These are phyloP conservation scores for Cetraspora pellucida DNA, from an alignment of 192 early-diverging fungal genomes.

Conservation along the genomic window DNA sequence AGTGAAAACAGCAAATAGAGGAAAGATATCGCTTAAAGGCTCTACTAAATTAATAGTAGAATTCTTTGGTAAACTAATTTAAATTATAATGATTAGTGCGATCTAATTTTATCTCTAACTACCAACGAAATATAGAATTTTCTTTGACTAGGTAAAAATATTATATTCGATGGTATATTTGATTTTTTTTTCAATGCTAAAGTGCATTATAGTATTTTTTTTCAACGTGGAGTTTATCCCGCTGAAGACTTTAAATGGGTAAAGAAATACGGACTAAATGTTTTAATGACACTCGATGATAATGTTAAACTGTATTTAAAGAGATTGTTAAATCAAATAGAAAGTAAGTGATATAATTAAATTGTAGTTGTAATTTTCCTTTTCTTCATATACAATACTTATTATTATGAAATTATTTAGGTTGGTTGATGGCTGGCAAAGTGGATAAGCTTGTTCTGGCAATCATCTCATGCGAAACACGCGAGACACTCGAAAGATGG, in stretches of 20 bases:
- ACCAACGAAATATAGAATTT: slow-evolving; percentile 52
- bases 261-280: slow-evolving; percentile 86
- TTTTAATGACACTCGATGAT: slow-evolving; percentile 77
- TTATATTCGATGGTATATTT: slow-evolving; percentile 1
- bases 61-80: slow-evolving; percentile 72
- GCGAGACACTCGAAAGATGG: slow-evolving; percentile 89
- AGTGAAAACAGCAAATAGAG: slow-evolving; percentile 27
- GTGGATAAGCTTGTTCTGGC: slow-evolving; percentile 87
- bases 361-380: background rate
- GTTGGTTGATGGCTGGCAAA: slow-evolving; percentile 73
- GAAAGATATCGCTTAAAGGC: slow-evolving; percentile 79
- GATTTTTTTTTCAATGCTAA: background rate
- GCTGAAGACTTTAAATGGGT: slow-evolving; percentile 84
- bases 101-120: background rate
- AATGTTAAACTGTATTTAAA: slow-evolving; percentile 73
- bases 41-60: slow-evolving; percentile 83
- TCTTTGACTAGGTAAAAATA: slow-evolving; percentile 71
- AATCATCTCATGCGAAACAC: slow-evolving; percentile 80
- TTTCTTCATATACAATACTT: background rate
- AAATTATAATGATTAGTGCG: background rate
- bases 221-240: slow-evolving; percentile 93
- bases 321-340: slow-evolving; percentile 76
- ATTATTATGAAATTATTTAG: slow-evolving; percentile 38
- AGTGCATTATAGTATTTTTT: slow-evolving; percentile 70
- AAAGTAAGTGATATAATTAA: slow-evolving; percentile 56